These are phyloP conservation scores for Lichina pygmaea DNA, from an alignment of 495 filamentous ascomycete genomes.

Conservation along the genomic window DNA sequence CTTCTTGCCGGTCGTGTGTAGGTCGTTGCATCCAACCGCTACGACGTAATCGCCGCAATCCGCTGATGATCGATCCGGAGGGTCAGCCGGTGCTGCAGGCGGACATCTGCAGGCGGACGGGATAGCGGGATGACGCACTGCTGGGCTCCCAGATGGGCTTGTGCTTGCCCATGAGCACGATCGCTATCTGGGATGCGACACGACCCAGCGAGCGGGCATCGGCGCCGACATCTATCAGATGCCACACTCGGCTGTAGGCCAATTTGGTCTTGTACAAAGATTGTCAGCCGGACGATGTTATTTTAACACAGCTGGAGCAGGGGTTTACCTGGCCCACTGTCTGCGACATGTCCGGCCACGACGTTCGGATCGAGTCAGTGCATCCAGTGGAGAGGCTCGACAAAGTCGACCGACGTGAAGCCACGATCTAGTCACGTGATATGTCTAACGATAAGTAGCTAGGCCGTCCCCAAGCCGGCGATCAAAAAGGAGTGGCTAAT, in stretches of 20 bases:
- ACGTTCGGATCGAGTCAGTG: slow-evolving; percentile 2
- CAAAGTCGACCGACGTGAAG: neutral
- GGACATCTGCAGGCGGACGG: neutral
- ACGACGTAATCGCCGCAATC: slow-evolving; percentile 99
- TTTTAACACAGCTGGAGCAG: slow-evolving; percentile 1
- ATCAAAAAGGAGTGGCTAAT: too few relatives aligned
- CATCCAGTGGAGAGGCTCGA: slow-evolving; percentile 3
- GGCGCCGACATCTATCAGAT: slow-evolving; percentile 51
- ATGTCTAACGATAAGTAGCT: too few relatives aligned
- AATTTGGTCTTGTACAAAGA: slow-evolving; percentile 46
- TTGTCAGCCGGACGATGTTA: neutral
- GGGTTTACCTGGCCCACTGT: slow-evolving; percentile 32
- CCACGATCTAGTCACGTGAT: too few relatives aligned
- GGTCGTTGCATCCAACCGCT: slow-evolving; percentile 59
- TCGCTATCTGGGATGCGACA: slow-evolving; percentile 71
- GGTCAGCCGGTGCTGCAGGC: neutral
- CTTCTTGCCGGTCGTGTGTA: slow-evolving; percentile 80
- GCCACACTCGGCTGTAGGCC: slow-evolving; percentile 88
- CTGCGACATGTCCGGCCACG: slow-evolving; percentile 27
- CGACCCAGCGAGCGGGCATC: slow-evolving; percentile 44
- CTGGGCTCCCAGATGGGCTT: slow-evolving; percentile 90
- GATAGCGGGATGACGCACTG: slow-evolving; percentile 5
- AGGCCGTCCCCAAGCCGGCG: too few relatives aligned
- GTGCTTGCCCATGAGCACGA: slow-evolving; percentile 92
- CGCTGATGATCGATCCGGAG: slow-evolving; percentile 21